phyloP scores from a whole-genome alignment of 2,329 filamentous ascomycete species.

The Rhynchosporium agropyri region DNA sequence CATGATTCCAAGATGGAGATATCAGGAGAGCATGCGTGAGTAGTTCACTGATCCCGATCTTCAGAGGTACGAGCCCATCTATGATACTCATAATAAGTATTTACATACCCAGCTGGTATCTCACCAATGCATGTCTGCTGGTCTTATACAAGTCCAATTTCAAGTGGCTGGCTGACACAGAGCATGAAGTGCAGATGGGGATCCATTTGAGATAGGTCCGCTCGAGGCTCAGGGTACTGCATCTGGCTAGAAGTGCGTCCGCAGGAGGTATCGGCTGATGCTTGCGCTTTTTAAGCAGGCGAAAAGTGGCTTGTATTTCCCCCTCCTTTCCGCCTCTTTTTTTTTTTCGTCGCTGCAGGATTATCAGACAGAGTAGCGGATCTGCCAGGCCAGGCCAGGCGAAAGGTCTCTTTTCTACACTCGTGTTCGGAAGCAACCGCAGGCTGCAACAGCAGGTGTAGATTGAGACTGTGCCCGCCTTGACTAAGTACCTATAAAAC shows the following conservation, averaged over 20 bases:
- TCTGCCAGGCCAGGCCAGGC: no score
- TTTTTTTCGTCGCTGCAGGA: no score
- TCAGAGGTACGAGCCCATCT: not conserved
- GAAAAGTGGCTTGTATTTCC: conserved; percentile 15
- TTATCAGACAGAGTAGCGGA: no score
- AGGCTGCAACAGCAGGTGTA: no score
- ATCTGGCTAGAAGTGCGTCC: not conserved
- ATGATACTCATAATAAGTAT: no score
- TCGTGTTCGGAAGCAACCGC: conserved; percentile 6
- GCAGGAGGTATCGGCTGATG: conserved; percentile 24
- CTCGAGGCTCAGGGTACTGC: not conserved
- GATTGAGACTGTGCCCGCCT: no score
- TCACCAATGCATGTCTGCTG: not conserved
- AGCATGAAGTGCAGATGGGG: not conserved
- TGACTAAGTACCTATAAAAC: no score
- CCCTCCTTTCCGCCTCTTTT: conserved; percentile 13
- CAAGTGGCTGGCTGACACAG: not conserved
- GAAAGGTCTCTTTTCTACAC: conserved; percentile 2
- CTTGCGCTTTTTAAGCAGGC: conserved; percentile 26
- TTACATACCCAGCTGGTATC: no score
- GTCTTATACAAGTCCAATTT: not conserved
- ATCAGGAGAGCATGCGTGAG: not conserved
- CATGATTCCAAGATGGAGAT: not conserved
- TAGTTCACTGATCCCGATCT: no score
- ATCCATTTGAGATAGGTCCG: conserved; percentile 1